phyloP scores from a whole-genome alignment of 1,284 basidiomycete species.

The Ustilago hordei region DNA sequence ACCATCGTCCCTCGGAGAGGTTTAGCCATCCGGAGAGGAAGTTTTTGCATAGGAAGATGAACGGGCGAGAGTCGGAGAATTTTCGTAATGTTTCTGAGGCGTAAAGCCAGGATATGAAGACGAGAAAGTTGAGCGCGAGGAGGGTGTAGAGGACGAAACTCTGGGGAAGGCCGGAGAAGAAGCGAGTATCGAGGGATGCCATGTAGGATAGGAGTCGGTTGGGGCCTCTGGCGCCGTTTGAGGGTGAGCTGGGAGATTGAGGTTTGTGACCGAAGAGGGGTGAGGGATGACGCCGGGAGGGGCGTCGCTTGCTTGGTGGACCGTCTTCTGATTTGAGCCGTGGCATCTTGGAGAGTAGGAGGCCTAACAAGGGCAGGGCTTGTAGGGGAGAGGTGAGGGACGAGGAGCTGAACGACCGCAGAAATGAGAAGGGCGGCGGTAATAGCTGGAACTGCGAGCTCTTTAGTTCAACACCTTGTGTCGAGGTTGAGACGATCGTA shows the following conservation, averaged over 20 bases:
- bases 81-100: slow-evolving; percentile 38
- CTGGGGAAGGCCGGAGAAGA: slow-evolving; percentile 15
- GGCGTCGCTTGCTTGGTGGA: not conserved
- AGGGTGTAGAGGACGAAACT: slow-evolving; percentile 39
- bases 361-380: not conserved
- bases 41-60: slow-evolving; percentile 77
- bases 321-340: slow-evolving; percentile 18
- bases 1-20: slow-evolving; percentile 79
- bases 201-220: not conserved
- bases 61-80: slow-evolving; percentile 74
- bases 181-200: slow-evolving; percentile 4
- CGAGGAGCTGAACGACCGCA: slow-evolving; percentile 22
- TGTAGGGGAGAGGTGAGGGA: not conserved
- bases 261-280: slow-evolving; percentile 17
- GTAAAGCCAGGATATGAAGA: slow-evolving; percentile 55
- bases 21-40: slow-evolving; percentile 77
- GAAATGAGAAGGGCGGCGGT: slow-evolving; percentile 1
- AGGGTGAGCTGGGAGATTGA: not conserved
- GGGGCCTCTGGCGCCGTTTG: not conserved
- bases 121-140: slow-evolving; percentile 47
- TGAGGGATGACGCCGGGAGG: slow-evolving; percentile 6
- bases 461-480: not conserved
- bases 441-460: not conserved
- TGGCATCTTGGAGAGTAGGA: slow-evolving; percentile 14
- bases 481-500: not conserved